Conservation (phyloP, 768 basidiomycete species). For the Crepidotus variabilis region DNA sequence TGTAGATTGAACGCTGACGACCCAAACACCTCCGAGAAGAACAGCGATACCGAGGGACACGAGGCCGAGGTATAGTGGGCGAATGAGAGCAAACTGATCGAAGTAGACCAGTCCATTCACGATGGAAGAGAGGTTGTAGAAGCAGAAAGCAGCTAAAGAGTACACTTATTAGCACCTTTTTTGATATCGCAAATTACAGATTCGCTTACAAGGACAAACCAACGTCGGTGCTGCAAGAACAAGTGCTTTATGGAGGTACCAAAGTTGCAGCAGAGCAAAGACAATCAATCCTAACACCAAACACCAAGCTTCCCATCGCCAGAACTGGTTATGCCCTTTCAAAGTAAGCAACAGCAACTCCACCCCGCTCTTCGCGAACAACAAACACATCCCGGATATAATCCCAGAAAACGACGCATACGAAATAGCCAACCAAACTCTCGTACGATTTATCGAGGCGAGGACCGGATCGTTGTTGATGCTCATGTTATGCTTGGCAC, state of each 20-base stretch:
- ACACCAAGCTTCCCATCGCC: conserved; percentile 81
- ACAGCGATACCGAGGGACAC: conserved; percentile 75
- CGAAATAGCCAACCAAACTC: conserved; percentile 69
- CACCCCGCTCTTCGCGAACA: conserved; percentile 92
- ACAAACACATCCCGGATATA: conserved; percentile 85
- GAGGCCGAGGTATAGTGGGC: conserved; percentile 64
- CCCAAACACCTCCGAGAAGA: conserved; percentile 85
- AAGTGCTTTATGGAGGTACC: conserved; percentile 80
- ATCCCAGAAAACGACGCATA: conserved; percentile 89
- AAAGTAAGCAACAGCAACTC: conserved; percentile 82
- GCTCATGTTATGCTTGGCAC: conserved; percentile 10
- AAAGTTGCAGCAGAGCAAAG: conserved; percentile 78
- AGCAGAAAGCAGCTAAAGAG: conserved; percentile 79
- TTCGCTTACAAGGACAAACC: conserved; percentile 74
- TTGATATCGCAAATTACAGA: conserved; percentile 1
- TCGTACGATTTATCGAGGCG: conserved; percentile 38
- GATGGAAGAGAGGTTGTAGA: conserved; percentile 92
- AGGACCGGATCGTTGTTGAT: conserved; percentile 12
- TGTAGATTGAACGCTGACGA: conserved; percentile 75
- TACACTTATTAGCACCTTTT: conserved; percentile 14
- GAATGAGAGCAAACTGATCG: conserved; percentile 74
- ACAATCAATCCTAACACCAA: conserved; percentile 66
- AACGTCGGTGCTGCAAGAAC: conserved; percentile 80
- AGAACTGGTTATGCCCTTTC: conserved; percentile 75
- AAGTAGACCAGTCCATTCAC: conserved; percentile 89